A percentile compares a stretch with the other conserved stretches of the same genome.
These are phyloP conservation scores for Debaryomyces singareniensis DNA, from an alignment of 1,139 yeast species.

Conservation along the genomic window DNA sequence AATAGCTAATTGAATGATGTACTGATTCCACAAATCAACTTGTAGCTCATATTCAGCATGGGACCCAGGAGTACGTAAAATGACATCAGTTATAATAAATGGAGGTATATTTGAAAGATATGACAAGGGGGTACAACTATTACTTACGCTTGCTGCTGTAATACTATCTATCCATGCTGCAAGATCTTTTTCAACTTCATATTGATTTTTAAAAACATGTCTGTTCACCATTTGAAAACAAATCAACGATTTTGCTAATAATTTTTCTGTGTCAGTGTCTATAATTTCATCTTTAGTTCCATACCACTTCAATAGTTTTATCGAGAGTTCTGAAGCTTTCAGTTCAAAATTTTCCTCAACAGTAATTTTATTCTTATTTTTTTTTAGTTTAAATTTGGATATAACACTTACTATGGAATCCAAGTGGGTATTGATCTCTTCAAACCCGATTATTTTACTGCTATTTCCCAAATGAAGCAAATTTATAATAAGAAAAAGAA, in stretches of 20 bases:
- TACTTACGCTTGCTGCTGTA: conserved; percentile 17
- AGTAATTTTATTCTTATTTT: background rate
- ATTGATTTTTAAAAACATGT: conserved; percentile 3
- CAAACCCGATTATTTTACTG: background rate
- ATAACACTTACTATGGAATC: background rate
- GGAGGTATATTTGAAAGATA: conserved; percentile 28
- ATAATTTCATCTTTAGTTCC: background rate
- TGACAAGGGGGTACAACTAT: conserved; percentile 22
- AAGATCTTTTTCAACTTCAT: conserved; percentile 10
- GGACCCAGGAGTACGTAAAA: conserved; percentile 30
- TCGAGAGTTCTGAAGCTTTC: background rate
- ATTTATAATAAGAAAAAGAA: conserved; percentile 5
- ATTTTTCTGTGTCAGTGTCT: background rate
- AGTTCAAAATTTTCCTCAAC: too few species aligned
- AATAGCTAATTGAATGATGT: conserved; percentile 12
- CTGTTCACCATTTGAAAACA: conserved; percentile 5
- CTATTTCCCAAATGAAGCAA: conserved; percentile 2
- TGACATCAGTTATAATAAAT: conserved; percentile 27
- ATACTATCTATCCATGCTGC: conserved; percentile 25
- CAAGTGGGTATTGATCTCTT: background rate
- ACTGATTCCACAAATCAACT: conserved; percentile 29
- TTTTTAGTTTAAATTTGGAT: background rate
- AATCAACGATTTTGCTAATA: conserved; percentile 1
- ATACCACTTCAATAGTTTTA: background rate
- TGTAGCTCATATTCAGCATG: conserved; percentile 27